Conservation (phyloP, 2,329 filamentous ascomycete species). For the Fusarium euwallaceae region DNA sequence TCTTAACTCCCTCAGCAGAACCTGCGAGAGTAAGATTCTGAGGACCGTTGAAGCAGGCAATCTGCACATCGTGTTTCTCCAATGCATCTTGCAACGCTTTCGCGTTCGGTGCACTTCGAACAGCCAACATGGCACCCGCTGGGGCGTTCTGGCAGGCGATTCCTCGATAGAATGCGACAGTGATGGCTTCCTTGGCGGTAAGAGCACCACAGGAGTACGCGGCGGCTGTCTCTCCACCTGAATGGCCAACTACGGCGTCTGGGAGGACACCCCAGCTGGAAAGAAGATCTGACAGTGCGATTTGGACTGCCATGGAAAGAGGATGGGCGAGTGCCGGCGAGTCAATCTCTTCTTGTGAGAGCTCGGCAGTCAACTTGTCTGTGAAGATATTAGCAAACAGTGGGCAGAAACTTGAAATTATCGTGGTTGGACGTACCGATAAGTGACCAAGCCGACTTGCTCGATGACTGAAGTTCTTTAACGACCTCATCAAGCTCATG, state of each 20-base stretch:
- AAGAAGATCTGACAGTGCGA: conserved; percentile 36
- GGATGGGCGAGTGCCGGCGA: conserved; percentile 36
- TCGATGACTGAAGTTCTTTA: conserved; percentile 22
- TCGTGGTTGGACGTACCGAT: conserved; percentile 13
- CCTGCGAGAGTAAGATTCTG: conserved; percentile 41
- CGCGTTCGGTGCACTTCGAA: conserved; percentile 31
- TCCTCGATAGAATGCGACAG: conserved; percentile 38
- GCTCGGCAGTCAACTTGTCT: conserved; percentile 35
- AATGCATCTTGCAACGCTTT: conserved; percentile 35
- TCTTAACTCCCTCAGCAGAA: conserved; percentile 34
- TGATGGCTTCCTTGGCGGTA: conserved; percentile 39
- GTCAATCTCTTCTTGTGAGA: conserved; percentile 33
- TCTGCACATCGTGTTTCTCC: conserved; percentile 37
- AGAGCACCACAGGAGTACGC: conserved; percentile 41
- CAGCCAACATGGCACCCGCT: conserved; percentile 34
- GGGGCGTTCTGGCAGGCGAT: conserved; percentile 41
- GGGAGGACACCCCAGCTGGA: conserved; percentile 37
- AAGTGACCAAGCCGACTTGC: conserved; percentile 24
- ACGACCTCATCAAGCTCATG: conserved; percentile 30
- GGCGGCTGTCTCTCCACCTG: conserved; percentile 41
- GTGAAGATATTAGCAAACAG: conserved; percentile 5
- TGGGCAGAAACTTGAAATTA: not conserved
- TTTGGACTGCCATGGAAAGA: conserved; percentile 37
- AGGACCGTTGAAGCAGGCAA: conserved; percentile 42
- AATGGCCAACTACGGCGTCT: conserved; percentile 40